Evolutionary conservation across 768 basidiomycete genomes (phyloP), one percentile per base, ranked within the genome.

Genomic region (Podaxis carcinomalis): DNA sequence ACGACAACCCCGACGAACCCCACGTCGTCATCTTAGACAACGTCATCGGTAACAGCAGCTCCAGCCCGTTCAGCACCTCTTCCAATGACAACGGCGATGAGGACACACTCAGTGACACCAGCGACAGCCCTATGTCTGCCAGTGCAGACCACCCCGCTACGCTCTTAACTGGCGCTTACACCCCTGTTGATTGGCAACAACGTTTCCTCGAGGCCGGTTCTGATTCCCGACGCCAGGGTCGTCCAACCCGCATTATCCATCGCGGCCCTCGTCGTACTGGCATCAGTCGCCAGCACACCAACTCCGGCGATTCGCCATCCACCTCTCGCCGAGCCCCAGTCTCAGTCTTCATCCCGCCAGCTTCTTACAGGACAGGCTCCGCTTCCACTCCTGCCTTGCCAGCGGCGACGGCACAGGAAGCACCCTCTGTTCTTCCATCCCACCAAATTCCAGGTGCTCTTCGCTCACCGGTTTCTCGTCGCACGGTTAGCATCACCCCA

Each of bases 71-170:
- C 39, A 78, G 75, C 14, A 69, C 66, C 14, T 76, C 74, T 44
- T 78, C 74, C 44, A 78, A 75, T 67, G 72, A 75, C 55, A 81
- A 79, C 65, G 80, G 81, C 46, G 69, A 74, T 35, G 47, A 49
- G 27, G 47, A 14, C 25, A 19, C 35, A 13, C 50, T 59, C 57
- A 62, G 58, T 39, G 64, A 62, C 13, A 37, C 46, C 23, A 56
- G 28, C 25, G 80, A 73, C 10, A 84, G 79, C 62, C 82, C 84
- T 14, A 78, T 82, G 74, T 76, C 79, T 16, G 72, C 72, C 9
- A 75, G 74, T 59, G 63, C 78, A 5, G 80, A 78, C 49, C 79
- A 82, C 62, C 72, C 76, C 0, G 74, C 75, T 1, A 69, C 69
- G 46, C 73, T 80, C 57, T 70, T 78, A 55, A 73, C 73, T 0